phyloP scores from a whole-genome alignment of 1,284 basidiomycete genomes.

The Termitomyces sp. region DNA sequence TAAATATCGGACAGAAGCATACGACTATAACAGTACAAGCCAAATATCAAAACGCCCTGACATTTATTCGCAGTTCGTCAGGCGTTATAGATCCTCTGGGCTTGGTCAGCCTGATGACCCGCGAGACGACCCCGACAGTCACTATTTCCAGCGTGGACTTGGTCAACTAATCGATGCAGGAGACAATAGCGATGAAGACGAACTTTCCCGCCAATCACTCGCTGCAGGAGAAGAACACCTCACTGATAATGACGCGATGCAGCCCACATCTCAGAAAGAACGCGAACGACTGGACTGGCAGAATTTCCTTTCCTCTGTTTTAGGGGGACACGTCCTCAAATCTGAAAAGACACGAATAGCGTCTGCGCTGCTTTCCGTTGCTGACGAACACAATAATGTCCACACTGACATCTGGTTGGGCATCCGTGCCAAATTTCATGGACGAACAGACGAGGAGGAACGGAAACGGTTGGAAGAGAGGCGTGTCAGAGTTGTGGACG shows the following conservation, averaged over 20 bases:
- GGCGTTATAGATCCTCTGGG: slow-evolving; percentile 59
- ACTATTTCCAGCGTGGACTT: slow-evolving; percentile 68
- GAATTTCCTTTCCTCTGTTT: slow-evolving; percentile 87
- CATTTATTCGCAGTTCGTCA: slow-evolving; percentile 74
- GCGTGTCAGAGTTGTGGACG: slow-evolving; percentile 74
- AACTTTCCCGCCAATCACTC: slow-evolving; percentile 39
- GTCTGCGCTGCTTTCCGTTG: slow-evolving; percentile 61
- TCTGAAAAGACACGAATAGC: slow-evolving; percentile 90
- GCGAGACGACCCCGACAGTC: slow-evolving; percentile 67
- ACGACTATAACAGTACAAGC: slow-evolving; percentile 19
- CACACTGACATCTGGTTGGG: slow-evolving; percentile 83
- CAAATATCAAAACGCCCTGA: slow-evolving; percentile 50
- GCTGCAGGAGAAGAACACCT: slow-evolving; percentile 48
- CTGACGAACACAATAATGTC: slow-evolving; percentile 64
- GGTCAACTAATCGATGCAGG: slow-evolving; percentile 67
- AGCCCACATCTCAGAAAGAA: slow-evolving; percentile 65
- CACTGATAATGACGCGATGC: slow-evolving; percentile 56
- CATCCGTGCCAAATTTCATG: slow-evolving; percentile 82
- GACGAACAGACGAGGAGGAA: slow-evolving; percentile 80
- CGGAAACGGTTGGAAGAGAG: slow-evolving; percentile 77
- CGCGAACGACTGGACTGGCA: slow-evolving; percentile 90
- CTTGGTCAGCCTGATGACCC: slow-evolving; percentile 57
- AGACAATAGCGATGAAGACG: slow-evolving; percentile 72
- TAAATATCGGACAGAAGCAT: slow-evolving; percentile 28
- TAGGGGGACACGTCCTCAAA: slow-evolving; percentile 89